Percentiles rank a stretch among this genome's conserved stretches.
Evolutionary conservation across 371 early-diverging fungal species (phyloP).

Genomic region (Coemansia linderi): DNA sequence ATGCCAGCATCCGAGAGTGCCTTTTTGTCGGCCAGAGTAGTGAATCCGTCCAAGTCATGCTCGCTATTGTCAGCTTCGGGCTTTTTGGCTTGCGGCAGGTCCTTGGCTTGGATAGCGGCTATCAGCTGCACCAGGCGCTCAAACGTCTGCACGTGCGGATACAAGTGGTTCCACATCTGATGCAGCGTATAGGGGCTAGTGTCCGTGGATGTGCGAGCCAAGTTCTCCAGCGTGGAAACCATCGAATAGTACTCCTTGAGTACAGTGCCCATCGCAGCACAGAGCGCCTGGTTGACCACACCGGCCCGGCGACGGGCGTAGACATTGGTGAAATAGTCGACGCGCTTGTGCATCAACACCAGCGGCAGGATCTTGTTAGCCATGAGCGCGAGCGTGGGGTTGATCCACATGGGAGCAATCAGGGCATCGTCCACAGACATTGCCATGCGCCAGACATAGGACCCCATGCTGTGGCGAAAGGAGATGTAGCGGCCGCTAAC

Average conservation of each 20-base stretch:
- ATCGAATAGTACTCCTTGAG: slow-evolving; percentile 82
- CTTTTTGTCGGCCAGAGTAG: slow-evolving; percentile 19
- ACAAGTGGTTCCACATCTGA: slow-evolving; percentile 84
- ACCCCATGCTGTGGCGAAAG: slow-evolving; percentile 39
- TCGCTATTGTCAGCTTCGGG: neutral
- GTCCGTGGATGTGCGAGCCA: slow-evolving; percentile 65
- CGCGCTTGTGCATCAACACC: slow-evolving; percentile 69
- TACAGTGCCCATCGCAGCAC: slow-evolving; percentile 73
- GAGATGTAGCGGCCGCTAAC: slow-evolving; percentile 78
- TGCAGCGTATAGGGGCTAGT: slow-evolving; percentile 75
- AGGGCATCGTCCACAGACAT: slow-evolving; percentile 47
- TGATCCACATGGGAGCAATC: slow-evolving; percentile 54
- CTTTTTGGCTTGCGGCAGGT: slow-evolving; percentile 24
- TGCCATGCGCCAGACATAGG: slow-evolving; percentile 46
- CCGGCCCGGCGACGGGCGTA: slow-evolving; percentile 82
- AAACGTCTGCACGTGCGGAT: slow-evolving; percentile 74
- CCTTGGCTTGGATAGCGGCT: slow-evolving; percentile 60
- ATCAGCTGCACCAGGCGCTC: slow-evolving; percentile 64
- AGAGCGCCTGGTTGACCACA: slow-evolving; percentile 86
- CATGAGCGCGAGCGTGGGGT: slow-evolving; percentile 68
- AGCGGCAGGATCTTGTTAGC: slow-evolving; percentile 76
- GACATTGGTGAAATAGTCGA: slow-evolving; percentile 72
- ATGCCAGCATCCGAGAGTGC: slow-evolving; percentile 4
- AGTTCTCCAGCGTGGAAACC: slow-evolving; percentile 89
- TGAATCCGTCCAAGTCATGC: slow-evolving; percentile 23